phyloP scores from a whole-genome alignment of 352 stramenopile species.

The Halophytophthora polymorphica region DNA sequence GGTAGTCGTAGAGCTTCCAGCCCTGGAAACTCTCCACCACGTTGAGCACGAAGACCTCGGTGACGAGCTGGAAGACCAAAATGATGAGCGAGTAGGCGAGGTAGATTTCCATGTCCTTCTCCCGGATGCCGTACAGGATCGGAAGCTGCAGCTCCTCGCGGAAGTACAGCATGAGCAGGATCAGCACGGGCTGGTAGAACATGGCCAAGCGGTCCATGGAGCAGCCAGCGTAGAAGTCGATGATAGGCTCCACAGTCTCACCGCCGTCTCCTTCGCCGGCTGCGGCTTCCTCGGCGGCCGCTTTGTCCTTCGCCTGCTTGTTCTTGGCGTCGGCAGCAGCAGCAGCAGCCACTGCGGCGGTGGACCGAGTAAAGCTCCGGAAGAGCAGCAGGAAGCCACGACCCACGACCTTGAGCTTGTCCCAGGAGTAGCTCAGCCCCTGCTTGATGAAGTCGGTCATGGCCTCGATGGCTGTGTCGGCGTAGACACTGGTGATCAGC shows the following conservation, averaged over 20 bases:
- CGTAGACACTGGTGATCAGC: slow-evolving; percentile 92
- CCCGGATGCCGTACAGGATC: slow-evolving; percentile 94
- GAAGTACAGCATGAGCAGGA: slow-evolving; percentile 95
- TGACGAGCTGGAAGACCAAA: slow-evolving; percentile 93
- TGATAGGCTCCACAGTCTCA: slow-evolving; percentile 96
- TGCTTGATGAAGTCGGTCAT: slow-evolving; percentile 58
- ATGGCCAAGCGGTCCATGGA: slow-evolving; percentile 90
- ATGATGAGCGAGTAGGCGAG: slow-evolving; percentile 95
- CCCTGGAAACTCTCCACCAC: slow-evolving; percentile 96
- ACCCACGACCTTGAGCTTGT: slow-evolving; percentile 38
- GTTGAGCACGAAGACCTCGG: slow-evolving; percentile 95
- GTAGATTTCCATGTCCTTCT: slow-evolving; percentile 98
- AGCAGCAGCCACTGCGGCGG: slow-evolving; percentile 13
- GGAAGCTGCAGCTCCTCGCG: slow-evolving; percentile 91
- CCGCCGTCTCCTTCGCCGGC: slow-evolving; percentile 36
- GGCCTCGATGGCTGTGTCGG: slow-evolving; percentile 81
- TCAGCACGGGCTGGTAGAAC: slow-evolving; percentile 94
- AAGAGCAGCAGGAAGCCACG: slow-evolving; percentile 39
- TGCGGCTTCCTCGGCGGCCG: slow-evolving; percentile 21
- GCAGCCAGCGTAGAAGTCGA: slow-evolving; percentile 91
- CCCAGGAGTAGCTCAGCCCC: slow-evolving; percentile 31
- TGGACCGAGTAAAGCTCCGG: slow-evolving; percentile 52
- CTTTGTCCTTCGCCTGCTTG: slow-evolving; percentile 35
- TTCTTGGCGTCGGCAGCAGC: slow-evolving; percentile 3
- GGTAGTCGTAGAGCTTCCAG: slow-evolving; percentile 98